These are phyloP conservation scores for Cryptosporidium muris DNA, from an alignment of 169 alveolate species.

Conservation along the genomic window DNA sequence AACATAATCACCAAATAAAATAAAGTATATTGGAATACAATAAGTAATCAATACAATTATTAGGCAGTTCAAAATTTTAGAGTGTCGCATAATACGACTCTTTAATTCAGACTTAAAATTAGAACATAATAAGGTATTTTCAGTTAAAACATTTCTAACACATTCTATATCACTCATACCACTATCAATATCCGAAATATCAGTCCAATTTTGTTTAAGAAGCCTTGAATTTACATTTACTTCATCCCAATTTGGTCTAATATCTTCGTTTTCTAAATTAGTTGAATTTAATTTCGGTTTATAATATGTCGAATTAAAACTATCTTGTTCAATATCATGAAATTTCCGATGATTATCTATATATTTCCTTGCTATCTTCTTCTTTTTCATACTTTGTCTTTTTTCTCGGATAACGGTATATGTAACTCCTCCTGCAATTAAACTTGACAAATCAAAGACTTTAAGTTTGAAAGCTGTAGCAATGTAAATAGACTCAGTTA, in stretches of 20 bases:
- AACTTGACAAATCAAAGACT: conserved; percentile 26
- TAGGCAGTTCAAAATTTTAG: conserved; percentile 13
- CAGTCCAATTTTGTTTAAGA: conserved; percentile 14
- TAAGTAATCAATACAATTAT: conserved; percentile 30
- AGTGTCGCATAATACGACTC: conserved; percentile 16
- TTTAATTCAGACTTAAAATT: conserved; percentile 46
- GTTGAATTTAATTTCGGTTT: too few relatives aligned
- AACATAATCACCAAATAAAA: conserved; percentile 45
- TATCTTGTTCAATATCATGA: too few relatives aligned
- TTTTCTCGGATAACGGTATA: conserved; percentile 58
- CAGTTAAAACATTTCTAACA: conserved; percentile 37
- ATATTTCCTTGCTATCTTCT: background rate
- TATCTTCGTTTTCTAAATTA: too few relatives aligned
- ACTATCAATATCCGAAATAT: conserved; percentile 39
- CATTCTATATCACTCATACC: conserved; percentile 55
- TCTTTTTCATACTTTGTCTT: conserved; percentile 49
- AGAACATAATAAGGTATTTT: conserved; percentile 26
- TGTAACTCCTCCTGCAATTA: conserved; percentile 53
- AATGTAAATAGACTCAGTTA: conserved; percentile 45
- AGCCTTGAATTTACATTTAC: too few relatives aligned
- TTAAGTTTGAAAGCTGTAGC: conserved; percentile 47
- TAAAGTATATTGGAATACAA: conserved; percentile 63
- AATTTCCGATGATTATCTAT: background rate
- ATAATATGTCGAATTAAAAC: too few relatives aligned
- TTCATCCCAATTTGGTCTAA: too few relatives aligned